phyloP scores from a whole-genome alignment of 2,329 filamentous ascomycete genomes.

The Microdochium trichocladiopsis region DNA sequence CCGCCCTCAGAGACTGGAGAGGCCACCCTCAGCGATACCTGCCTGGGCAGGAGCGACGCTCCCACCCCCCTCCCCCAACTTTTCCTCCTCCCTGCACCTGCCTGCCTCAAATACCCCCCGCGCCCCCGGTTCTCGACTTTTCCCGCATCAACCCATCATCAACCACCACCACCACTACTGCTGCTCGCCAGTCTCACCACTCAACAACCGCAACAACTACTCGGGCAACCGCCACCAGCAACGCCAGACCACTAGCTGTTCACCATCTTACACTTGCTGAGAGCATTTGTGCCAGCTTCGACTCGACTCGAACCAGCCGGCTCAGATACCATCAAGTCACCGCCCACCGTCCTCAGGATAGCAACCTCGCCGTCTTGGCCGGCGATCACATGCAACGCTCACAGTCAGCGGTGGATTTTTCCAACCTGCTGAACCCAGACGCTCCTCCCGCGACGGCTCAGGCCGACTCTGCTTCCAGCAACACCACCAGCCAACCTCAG shows the following conservation, averaged over 20 bases:
- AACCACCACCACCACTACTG: slow-evolving; percentile 5
- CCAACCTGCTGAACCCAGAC: slow-evolving; percentile 65
- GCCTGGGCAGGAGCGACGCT: too few relatives aligned
- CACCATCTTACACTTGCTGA: too few relatives aligned
- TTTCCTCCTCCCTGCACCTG: background rate
- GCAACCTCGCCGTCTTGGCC: slow-evolving; percentile 21
- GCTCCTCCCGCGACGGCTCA: slow-evolving; percentile 23
- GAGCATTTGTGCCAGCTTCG: too few relatives aligned
- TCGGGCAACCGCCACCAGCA: background rate
- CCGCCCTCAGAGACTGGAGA: too few relatives aligned
- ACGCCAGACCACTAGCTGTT: too few relatives aligned
- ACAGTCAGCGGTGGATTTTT: slow-evolving; percentile 68
- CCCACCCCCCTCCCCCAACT: background rate
- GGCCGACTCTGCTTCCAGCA: slow-evolving; percentile 17
- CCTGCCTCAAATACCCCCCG: background rate
- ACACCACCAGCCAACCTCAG: slow-evolving; percentile 17
- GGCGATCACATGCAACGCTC: slow-evolving; percentile 67
- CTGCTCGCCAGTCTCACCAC: background rate
- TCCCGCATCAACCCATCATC: slow-evolving; percentile 4
- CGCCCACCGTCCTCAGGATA: slow-evolving; percentile 6
- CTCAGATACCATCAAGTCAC: background rate
- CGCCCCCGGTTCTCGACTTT: background rate
- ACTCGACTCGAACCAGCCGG: background rate
- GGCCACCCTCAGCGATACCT: too few relatives aligned
- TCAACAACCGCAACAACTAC: background rate